Evolutionary conservation across 1,284 basidiomycete species (phyloP), one percentile per base, ranked within the genome.

Genomic region (Boletellus deceptivus): DNA sequence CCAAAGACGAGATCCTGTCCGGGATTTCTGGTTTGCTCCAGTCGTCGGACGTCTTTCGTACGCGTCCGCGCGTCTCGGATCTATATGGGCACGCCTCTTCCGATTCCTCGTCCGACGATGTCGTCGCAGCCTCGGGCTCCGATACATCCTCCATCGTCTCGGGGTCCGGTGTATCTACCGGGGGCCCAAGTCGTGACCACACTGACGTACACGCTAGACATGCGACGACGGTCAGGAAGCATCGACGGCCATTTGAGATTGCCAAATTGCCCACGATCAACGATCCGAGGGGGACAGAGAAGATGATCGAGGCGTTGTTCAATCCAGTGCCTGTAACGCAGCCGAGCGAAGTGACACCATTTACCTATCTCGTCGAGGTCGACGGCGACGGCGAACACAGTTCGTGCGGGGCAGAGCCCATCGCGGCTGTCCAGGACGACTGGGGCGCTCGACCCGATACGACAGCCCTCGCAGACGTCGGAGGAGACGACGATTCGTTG

Each of bases 291-390:
- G 79, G 80, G 22, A 87, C 84, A 0, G 85, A 88, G 61, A 74
- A 75, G 43, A 75, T 90, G 43, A 89, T 90, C 57, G 88, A 90
- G 52, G 82, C 86, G 8, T 65, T 90, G 25, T 90, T 90, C 64
- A 90, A 90, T 58, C 87, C 87, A 4, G 72, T 77, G 2, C 74
- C 74, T 9, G 75, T 74, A 13, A 75, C 70, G 6, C 72, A 78
- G 16, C 71, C 65, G 18, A 59, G 61, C n/a, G 67, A 70, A 31
- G 72, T 78, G 47, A 75, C 72, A 16, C 84, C 84, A 9, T 86
- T 86, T 66, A 86, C 84, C 27, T 75, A 80, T 52, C 80, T 75
- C 53, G 65, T 73, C 39, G 65, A 65, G 48, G 51, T 49, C 13
- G 58, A 59, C 29, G 64, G 45, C 0, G 40, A 45, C 18, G 49